Conservation (phyloP, 345 rosid species). For the Populus tremula region DNA sequence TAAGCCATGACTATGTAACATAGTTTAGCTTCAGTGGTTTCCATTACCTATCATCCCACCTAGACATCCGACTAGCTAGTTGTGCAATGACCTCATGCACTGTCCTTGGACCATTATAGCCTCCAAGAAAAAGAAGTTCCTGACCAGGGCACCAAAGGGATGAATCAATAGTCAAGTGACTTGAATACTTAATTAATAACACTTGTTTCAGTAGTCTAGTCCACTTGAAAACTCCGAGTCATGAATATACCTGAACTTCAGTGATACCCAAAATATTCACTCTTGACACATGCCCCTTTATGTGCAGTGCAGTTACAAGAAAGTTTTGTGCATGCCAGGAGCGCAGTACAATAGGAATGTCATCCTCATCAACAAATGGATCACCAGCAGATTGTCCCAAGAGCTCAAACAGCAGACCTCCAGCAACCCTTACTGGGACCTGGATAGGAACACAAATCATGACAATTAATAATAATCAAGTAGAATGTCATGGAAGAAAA, state of each 20-base stretch:
- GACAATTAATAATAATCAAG: conserved; percentile 7
- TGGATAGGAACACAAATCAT: conserved; percentile 20
- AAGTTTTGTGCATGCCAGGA: conserved; percentile 98
- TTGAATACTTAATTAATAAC: not conserved
- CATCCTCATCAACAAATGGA: conserved; percentile 86
- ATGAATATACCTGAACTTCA: conserved; percentile 84
- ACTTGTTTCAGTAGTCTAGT: not conserved
- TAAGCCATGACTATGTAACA: not conserved
- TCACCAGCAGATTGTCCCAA: conserved; percentile 97
- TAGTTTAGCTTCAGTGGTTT: not conserved
- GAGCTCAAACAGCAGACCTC: conserved; percentile 94
- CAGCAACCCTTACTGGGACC: conserved; percentile 98
- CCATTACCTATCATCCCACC: conserved; percentile 94
- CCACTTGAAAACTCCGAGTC: conserved; percentile 11
- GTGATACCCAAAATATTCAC: conserved; percentile 71
- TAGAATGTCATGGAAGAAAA: conserved; percentile 1
- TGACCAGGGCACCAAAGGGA: conserved; percentile 23
- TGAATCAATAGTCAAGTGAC: conserved; percentile 9
- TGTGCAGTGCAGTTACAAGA: conserved; percentile 73
- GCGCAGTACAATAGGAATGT: conserved; percentile 82
- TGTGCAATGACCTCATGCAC: conserved; percentile 86
- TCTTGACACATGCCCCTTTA: conserved; percentile 59
- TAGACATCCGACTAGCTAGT: conserved; percentile 69
- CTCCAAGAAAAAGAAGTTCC: conserved; percentile 88
- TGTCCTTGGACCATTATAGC: conserved; percentile 74